A percentile compares a stretch with the other conserved stretches of the same genome.
Evolutionary conservation across 306 rosid genomes (phyloP).

Genomic region (Boehmeria nivea): DNA sequence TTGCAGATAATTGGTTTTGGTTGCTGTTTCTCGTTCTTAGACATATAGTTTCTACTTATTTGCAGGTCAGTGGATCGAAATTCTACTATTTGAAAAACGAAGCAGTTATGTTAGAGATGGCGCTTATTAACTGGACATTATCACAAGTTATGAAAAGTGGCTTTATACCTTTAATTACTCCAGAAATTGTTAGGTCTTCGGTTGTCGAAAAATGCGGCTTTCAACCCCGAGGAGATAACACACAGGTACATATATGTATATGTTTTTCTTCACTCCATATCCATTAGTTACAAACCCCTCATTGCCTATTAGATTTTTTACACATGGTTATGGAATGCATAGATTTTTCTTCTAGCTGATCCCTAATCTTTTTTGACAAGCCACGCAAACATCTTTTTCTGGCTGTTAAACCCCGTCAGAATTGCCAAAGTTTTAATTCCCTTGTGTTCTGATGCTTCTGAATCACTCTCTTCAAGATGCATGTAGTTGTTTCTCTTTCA

Average conservation of each 20-base stretch:
- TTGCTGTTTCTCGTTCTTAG: slow-evolving; percentile 20
- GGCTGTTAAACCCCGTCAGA: too few relatives aligned
- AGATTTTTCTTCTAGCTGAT: not conserved
- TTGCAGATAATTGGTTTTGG: not conserved
- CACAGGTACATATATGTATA: slow-evolving; percentile 54
- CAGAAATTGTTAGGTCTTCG: slow-evolving; percentile 91
- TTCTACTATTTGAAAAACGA: slow-evolving; percentile 91
- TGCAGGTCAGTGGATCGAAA: slow-evolving; percentile 94
- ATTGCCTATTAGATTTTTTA: not conserved
- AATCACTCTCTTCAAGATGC: not conserved
- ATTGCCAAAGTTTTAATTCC: too few relatives aligned
- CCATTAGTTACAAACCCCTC: too few relatives aligned
- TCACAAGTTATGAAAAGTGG: slow-evolving; percentile 82
- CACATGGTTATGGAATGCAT: not conserved
- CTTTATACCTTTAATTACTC: slow-evolving; percentile 79
- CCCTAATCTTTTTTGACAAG: too few relatives aligned
- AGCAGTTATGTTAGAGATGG: slow-evolving; percentile 88
- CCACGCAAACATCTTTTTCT: not conserved
- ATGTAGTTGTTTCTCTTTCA: not conserved
- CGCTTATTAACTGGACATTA: slow-evolving; percentile 86
- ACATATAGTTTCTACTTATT: slow-evolving; percentile 7
- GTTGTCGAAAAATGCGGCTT: slow-evolving; percentile 96
- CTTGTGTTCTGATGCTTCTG: too few relatives aligned
- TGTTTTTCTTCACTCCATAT: too few relatives aligned
- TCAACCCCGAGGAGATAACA: slow-evolving; percentile 88